Conservation (phyloP, 2,329 filamentous ascomycete genomes). For the Fusarium staphyleae region DNA sequence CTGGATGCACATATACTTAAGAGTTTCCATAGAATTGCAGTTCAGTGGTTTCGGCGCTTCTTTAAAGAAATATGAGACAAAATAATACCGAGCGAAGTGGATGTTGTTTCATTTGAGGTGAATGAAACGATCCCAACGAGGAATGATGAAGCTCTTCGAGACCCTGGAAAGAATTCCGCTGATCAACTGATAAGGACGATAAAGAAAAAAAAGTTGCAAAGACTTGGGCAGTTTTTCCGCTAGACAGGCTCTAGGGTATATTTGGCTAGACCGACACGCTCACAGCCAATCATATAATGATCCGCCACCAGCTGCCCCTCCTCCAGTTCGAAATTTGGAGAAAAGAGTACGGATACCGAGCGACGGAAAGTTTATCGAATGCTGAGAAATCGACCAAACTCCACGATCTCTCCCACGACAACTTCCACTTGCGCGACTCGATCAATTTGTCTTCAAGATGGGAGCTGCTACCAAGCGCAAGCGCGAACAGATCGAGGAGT, state of each 20-base stretch:
- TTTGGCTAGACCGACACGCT: rapidly evolving
- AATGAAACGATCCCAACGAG: too few relatives aligned
- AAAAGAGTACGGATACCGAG: conserved; percentile 31
- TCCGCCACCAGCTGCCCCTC: conserved; percentile 36
- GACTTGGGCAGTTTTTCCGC: conserved; percentile 32
- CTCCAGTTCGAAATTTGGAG: conserved; percentile 39
- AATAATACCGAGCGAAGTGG: too few relatives aligned
- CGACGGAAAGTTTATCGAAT: conserved; percentile 23
- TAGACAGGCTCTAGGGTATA: background rate
- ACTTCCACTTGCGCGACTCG: conserved; percentile 2
- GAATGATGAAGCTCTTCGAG: too few relatives aligned
- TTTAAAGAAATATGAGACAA: too few relatives aligned
- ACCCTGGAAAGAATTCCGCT: too few relatives aligned
- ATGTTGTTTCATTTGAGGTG: too few relatives aligned
- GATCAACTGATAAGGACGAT: conserved; percentile 34
- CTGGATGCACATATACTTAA: too few relatives aligned
- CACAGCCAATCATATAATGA: conserved; percentile 25
- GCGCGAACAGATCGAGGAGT: conserved; percentile 62
- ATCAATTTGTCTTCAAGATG: conserved; percentile 49
- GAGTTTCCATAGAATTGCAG: too few relatives aligned
- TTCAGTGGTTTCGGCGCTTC: too few relatives aligned
- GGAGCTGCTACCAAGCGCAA: conserved; percentile 59
- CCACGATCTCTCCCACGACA: conserved; percentile 21
- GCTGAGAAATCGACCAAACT: conserved; percentile 33
- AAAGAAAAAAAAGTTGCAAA: conserved; percentile 40